Evolutionary conservation across 495 filamentous ascomycete genomes (phyloP), one percentile per base, ranked within the genome.

Genomic region (Haplographium delicatum): DNA sequence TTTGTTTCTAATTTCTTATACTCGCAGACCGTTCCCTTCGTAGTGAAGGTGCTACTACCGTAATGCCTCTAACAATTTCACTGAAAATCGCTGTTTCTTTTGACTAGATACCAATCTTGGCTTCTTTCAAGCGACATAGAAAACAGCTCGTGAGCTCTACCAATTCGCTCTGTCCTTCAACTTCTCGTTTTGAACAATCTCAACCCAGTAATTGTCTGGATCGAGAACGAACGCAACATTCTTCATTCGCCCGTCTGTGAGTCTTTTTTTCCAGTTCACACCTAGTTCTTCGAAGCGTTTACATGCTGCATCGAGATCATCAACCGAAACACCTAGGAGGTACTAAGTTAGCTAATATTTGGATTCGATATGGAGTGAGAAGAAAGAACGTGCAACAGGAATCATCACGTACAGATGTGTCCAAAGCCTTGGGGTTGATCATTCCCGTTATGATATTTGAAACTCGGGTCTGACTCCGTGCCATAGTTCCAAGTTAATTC

Each of bases 401-500:
- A n/a, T n/a, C n/a, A n/a, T n/a, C n/a, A 72, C 82, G 70, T 64
- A 85, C 86, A 89, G 52, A 94, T 88, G 61, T 94, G 89, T 1
- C 91, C 91, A 59, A 95, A 98, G 23, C 93, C 93, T 65, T 96
- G 88, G 1, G 91, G 93, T 66, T 94, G 72, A 18, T 80, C 71
- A 65, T 98, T 98, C 8, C 93, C 93, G 57, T 94, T 83, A 62
- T 98, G 93, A 62, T 98, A 98, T 35, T 82, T 82, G 60, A 89
- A 89, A 39, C 75, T 71, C 47, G 82, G 74, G 57, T 96, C 81
- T 62, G 88, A 91, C 74, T 98, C 93, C 2, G 93, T 96, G 34
- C 93, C 93, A 56, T 95, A 93, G 64, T 98, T 96, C 88, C 89
- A 96, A 18, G 91, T 96, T 58, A 98, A 62, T 70, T 96, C 91